Evolutionary conservation across 2,329 filamentous ascomycete species (phyloP), one percentile per base, ranked within the genome.

Genomic region (Fulvia fulva): DNA sequence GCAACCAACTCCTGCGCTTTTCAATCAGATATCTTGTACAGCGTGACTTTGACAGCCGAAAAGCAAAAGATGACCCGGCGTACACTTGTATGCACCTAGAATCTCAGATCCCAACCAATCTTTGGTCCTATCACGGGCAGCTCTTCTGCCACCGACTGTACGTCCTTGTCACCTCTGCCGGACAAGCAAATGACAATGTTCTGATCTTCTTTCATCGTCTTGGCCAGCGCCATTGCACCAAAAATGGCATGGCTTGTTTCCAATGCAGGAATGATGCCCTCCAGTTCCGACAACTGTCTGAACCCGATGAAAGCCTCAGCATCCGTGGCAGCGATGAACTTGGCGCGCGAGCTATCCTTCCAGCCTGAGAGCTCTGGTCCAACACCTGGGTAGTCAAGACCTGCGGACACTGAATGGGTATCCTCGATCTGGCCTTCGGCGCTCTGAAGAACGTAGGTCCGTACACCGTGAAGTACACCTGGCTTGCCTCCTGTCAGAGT

Each of bases 121-220:
- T 88, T 81, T 7, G 94, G 94, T 0, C 94, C 93, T 62, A 99
- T 75, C 66, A 83, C 89, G 19, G 93, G 93, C 71, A 99, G 77
- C 77, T 96, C 91, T 71, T 99, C 93, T 0, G 94, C 94, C 53
- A 99, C 93, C 70, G 90, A 96, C 83, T 99, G 92, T 59, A 99
- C 94, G 72, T 99, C 94, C 85, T 99, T 99, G 77, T 99, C 94
- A 63, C 94, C 94, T 67, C 94, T 82, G 8, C 94, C 94, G 71
- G 89, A 95, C 37, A 99, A 75, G 77, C 93, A 97, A 63, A 99
- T 92, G 59, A 99, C 93, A 26, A 99, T 78, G 70, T 97, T 91
- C 77, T 97, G 79, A 53, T 84, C 91, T 78, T 91, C 90, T 65
- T 83, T 82, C 90, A 97, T 92, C 58, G 87, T 90, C 85, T 96